Evolutionary conservation across 2,329 filamentous ascomycete species (phyloP).

Genomic region (Curvularia sp.): DNA sequence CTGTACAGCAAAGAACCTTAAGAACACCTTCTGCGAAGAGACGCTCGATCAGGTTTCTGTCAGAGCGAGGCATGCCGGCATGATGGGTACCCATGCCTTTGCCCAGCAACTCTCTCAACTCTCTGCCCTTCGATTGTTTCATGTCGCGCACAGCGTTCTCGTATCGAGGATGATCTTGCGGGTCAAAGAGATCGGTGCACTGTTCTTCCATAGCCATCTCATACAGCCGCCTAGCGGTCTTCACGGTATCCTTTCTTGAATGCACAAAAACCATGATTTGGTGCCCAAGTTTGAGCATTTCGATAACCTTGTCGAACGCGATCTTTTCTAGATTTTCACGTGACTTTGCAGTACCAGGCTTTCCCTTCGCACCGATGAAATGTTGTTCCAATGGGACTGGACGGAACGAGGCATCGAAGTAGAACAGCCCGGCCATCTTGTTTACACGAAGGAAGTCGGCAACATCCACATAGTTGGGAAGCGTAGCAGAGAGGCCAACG

Average conservation of each 20-base stretch:
- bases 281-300: constrained; percentile 91
- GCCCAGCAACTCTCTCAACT: constrained; percentile 85
- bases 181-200: constrained; percentile 83
- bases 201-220: constrained; percentile 85
- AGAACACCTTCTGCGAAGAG: constrained; percentile 91
- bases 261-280: constrained; percentile 99
- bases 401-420: constrained; percentile 94
- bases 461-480: constrained; percentile 96
- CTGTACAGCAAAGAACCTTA: constrained; percentile 97
- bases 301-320: constrained; percentile 91
- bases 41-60: constrained; percentile 93
- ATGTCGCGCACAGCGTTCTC: constrained; percentile 82
- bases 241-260: constrained; percentile 90
- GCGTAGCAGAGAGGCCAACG: constrained; percentile 89
- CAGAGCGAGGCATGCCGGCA: constrained; percentile 92
- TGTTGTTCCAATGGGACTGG: constrained; percentile 97
- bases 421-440: constrained; percentile 89
- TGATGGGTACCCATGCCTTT: constrained; percentile 96
- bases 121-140: constrained; percentile 82
- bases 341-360: constrained; percentile 78
- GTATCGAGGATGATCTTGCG: constrained; percentile 77
- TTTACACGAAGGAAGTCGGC: constrained; percentile 98
- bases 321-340: constrained; percentile 88
- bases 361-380: constrained; percentile 95
- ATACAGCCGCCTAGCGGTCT: constrained; percentile 83